Percentiles rank a stretch among this genome's conserved stretches.
Evolutionary conservation across 2,329 filamentous ascomycete genomes (phyloP).

Genomic region (Colletotrichum sp.): DNA sequence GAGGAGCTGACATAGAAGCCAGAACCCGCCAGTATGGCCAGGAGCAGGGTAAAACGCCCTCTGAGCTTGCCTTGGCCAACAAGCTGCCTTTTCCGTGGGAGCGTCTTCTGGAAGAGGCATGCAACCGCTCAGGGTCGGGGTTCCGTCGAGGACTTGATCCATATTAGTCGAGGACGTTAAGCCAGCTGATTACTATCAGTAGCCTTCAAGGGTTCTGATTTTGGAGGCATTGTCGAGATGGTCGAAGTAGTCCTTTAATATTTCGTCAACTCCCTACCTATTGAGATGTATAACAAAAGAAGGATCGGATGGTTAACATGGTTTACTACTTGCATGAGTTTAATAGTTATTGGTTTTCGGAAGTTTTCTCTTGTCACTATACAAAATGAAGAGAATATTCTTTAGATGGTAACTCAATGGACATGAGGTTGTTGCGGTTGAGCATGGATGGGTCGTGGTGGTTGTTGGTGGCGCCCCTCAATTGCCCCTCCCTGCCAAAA

Average conservation of each 20-base stretch:
- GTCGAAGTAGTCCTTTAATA: neutral
- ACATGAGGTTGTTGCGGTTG: neutral
- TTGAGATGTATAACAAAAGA: neutral
- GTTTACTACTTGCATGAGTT: neutral
- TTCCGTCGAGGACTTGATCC: neutral
- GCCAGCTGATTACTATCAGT: neutral
- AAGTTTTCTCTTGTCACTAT: neutral
- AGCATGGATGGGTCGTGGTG: neutral
- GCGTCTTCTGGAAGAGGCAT: neutral
- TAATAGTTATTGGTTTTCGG: neutral
- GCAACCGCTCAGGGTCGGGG: neutral
- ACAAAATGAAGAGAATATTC: neutral
- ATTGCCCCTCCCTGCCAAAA: slow-evolving; percentile 8
- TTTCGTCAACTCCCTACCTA: neutral
- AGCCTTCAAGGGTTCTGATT: neutral
- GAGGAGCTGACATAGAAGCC: neutral
- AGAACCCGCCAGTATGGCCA: neutral
- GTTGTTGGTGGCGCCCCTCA: slow-evolving; percentile 1
- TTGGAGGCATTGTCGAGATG: neutral
- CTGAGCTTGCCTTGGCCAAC: neutral
- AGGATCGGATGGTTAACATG: neutral
- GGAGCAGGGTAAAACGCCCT: neutral
- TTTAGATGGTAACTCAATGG: neutral
- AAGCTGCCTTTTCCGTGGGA: neutral
- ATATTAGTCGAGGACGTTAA: neutral